These are phyloP conservation scores for Flagelloscypha sp. DNA, from an alignment of 768 basidiomycete species.

Conservation along the genomic window DNA sequence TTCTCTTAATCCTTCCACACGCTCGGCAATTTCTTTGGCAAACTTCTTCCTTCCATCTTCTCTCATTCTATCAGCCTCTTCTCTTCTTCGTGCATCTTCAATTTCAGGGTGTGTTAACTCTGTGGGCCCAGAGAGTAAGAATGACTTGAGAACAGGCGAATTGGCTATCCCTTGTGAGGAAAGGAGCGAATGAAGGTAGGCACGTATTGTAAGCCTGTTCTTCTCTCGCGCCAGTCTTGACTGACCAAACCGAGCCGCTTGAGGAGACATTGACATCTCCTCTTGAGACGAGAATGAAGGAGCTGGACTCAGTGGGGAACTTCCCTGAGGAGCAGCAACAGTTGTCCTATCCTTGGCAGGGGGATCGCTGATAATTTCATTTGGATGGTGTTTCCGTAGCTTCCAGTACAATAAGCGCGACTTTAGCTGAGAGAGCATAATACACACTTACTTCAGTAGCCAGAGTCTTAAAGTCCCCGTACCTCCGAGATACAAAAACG, in stretches of 20 bases:
- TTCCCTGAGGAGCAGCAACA: slow-evolving; percentile 38
- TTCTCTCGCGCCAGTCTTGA: slow-evolving; percentile 78
- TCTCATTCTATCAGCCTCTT: slow-evolving; percentile 81
- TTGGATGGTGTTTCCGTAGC: slow-evolving; percentile 83
- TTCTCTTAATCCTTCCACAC: slow-evolving; percentile 81
- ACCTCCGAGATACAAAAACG: slow-evolving; percentile 83
- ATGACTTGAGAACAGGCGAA: slow-evolving; percentile 79
- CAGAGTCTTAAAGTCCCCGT: slow-evolving; percentile 91
- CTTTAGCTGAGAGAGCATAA: slow-evolving; percentile 1
- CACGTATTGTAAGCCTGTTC: slow-evolving; percentile 88
- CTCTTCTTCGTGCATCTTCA: slow-evolving; percentile 68
- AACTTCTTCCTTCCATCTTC: slow-evolving; percentile 86
- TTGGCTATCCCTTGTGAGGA: slow-evolving; percentile 65
- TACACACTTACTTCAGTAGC: slow-evolving; percentile 70
- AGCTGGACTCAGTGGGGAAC: slow-evolving; percentile 21
- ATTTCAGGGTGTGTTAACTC: slow-evolving; percentile 60
- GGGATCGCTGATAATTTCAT: slow-evolving; percentile 70
- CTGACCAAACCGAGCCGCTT: slow-evolving; percentile 9
- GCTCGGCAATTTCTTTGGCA: slow-evolving; percentile 72
- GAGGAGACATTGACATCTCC: slow-evolving; percentile 8
- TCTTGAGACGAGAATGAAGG: slow-evolving; percentile 15
- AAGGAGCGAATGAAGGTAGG: slow-evolving; percentile 82
- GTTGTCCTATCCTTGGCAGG: slow-evolving; percentile 84
- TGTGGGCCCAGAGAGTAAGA: slow-evolving; percentile 74
- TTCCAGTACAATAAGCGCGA: slow-evolving; percentile 22